phyloP scores from a whole-genome alignment of 2,329 filamentous ascomycete species.

The Aphanoascus verrucosus region DNA sequence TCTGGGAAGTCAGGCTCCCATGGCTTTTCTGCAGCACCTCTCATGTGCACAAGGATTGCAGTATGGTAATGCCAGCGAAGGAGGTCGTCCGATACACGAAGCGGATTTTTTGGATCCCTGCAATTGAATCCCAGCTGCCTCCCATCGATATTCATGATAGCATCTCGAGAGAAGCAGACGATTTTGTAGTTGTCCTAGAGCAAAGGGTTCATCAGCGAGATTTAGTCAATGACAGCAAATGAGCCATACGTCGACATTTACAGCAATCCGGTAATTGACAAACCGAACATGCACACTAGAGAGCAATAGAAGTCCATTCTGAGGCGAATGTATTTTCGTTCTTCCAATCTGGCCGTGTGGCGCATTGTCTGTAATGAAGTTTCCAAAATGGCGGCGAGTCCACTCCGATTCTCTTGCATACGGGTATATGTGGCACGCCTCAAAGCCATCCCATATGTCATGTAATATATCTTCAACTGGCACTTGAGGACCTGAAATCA shows the following conservation, averaged over 20 bases:
- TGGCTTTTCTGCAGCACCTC: conserved; percentile 12
- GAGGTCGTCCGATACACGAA: conserved; percentile 16
- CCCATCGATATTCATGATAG: conserved; percentile 8
- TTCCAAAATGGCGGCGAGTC: background rate
- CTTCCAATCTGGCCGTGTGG: conserved; percentile 7
- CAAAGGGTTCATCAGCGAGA: background rate
- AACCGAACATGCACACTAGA: conserved; percentile 18
- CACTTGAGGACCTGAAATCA: too few species aligned
- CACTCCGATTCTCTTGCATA: conserved; percentile 19
- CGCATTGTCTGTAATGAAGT: conserved; percentile 1
- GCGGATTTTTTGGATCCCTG: background rate
- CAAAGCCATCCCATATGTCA: background rate
- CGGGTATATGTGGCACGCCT: conserved; percentile 23
- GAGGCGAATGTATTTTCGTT: conserved; percentile 19
- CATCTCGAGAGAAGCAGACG: conserved; percentile 18
- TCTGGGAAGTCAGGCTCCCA: conserved; percentile 17
- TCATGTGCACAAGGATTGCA: conserved; percentile 18
- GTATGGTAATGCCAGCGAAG: conserved; percentile 19
- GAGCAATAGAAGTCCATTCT: conserved; percentile 23
- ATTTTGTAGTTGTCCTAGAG: conserved; percentile 19
- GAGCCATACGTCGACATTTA: conserved; percentile 20
- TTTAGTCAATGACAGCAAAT: background rate
- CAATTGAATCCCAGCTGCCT: conserved; percentile 1
- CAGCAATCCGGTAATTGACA: conserved; percentile 18
- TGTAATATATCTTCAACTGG: too few species aligned